phyloP scores from a whole-genome alignment of 768 basidiomycete genomes.

The Infundibulicybe gibba region DNA sequence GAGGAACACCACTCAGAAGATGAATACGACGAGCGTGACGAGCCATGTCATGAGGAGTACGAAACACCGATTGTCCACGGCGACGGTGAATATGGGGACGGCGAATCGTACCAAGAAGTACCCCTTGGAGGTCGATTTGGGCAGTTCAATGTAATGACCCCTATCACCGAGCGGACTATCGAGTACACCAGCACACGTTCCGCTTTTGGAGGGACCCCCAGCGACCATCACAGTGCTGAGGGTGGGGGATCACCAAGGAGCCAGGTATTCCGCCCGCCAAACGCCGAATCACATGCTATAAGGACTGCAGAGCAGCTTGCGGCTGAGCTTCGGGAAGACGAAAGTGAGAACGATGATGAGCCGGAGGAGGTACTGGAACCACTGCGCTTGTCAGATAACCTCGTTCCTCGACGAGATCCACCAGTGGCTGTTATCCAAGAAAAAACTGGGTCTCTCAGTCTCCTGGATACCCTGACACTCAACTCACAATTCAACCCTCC shows the following conservation, averaged over 20 bases:
- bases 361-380: constrained; percentile 26
- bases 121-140: constrained; percentile 78
- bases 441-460: constrained; percentile 59
- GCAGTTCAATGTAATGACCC: constrained; percentile 91
- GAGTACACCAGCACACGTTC: constrained; percentile 68
- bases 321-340: constrained; percentile 40
- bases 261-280: constrained; percentile 24
- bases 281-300: constrained; percentile 41
- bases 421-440: constrained; percentile 43
- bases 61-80: constrained; percentile 20
- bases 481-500: constrained; percentile 66
- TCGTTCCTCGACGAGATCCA: constrained; percentile 17
- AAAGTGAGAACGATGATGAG: constrained; percentile 23
- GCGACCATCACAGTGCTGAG: constrained; percentile 21
- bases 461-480: constrained; percentile 59
- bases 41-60: constrained; percentile 29
- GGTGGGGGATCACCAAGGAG: constrained; percentile 15
- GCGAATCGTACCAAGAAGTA: constrained; percentile 37
- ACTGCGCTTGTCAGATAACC: constrained; percentile 20
- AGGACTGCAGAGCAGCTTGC: constrained; percentile 51
- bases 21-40: constrained; percentile 26
- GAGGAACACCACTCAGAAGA: constrained; percentile 24
- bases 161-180: constrained; percentile 91
- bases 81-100: constrained; percentile 31
- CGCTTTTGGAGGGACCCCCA: constrained; percentile 32